Evolutionary conservation across 2,329 filamentous ascomycete species (phyloP), one percentile per base, ranked within the genome.

Genomic region (Clarireedia monteithiana): DNA sequence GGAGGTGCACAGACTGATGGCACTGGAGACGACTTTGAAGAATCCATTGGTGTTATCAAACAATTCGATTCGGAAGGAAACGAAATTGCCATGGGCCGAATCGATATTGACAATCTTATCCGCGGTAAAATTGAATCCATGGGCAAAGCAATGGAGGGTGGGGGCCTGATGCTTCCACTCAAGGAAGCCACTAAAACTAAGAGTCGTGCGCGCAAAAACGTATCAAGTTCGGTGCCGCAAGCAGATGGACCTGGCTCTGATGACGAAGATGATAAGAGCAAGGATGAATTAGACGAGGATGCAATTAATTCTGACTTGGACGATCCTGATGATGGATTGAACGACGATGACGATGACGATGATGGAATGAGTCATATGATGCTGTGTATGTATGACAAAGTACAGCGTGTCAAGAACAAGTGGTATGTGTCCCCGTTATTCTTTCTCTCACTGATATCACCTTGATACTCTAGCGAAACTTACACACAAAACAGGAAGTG

Each of bases 341-440:
- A 88, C 30, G 90, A 94, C 24, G 89, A 92, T 24, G 89, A 94
- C 36, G 91, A 94, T 50, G 89, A 91, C 14, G 90, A 95, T 58
- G 91, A 95, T 45, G 82, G 85, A 38, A 82, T 88, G 62, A 85
- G 86, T 1, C 88, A 95, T 64, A 91, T 95, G 69, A 97, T 99
- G 89, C 84, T 99, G 42, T 99, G 94, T 77, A 96, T 95, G 70
- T 99, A 99, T 70, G 94, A 99, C 77, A 99, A 99, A 77, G 94
- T 99, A 9, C 92, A 97, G 74, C 82, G 94, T 48, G 94, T 97
- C 67, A 99, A 99, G 84, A 99, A 97, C 76, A 99, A 94, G 82
- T 94, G 89, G 89, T 85, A 70, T 51, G 78, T 73, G 38, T 17
- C 42, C 30, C 20, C 14, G 6, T 15, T 14, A 26, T 24, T 50